phyloP scores from a whole-genome alignment of 805 yeast genomes.

The Myxozyma neotropica region DNA sequence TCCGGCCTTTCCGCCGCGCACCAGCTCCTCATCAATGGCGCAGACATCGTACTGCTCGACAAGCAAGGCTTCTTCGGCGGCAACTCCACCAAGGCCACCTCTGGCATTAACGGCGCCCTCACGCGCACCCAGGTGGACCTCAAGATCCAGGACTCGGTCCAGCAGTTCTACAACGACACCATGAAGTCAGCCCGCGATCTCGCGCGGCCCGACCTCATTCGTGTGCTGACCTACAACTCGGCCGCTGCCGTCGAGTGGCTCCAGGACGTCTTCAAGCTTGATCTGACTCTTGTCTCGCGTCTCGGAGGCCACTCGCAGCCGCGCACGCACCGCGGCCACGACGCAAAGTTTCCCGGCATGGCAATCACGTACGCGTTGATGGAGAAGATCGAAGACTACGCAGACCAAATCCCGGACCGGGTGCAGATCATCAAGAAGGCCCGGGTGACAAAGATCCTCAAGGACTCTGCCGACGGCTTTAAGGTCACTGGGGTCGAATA shows the following conservation, averaged over 20 bases:
- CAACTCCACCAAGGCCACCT: slow-evolving; percentile 67
- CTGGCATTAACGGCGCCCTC: slow-evolving; percentile 72
- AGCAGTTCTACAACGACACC: slow-evolving; percentile 66
- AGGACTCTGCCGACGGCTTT: slow-evolving; percentile 41
- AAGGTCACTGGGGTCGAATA: slow-evolving; percentile 51
- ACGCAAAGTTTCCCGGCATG: slow-evolving; percentile 65
- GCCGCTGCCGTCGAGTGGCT: slow-evolving; percentile 74
- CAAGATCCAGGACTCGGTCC: slow-evolving; percentile 58
- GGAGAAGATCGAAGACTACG: slow-evolving; percentile 53
- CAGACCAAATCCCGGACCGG: slow-evolving; percentile 50
- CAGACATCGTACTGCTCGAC: slow-evolving; percentile 57
- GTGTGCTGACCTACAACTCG: slow-evolving; percentile 62
- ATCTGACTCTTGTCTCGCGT: slow-evolving; percentile 68
- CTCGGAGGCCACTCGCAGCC: slow-evolving; percentile 82
- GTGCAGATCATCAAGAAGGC: slow-evolving; percentile 47
- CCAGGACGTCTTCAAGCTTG: slow-evolving; percentile 61
- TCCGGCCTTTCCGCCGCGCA: slow-evolving; percentile 68
- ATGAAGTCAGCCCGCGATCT: slow-evolving; percentile 63
- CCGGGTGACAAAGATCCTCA: slow-evolving; percentile 50
- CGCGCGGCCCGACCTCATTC: slow-evolving; percentile 61
- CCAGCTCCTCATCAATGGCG: slow-evolving; percentile 56
- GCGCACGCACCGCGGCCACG: slow-evolving; percentile 79
- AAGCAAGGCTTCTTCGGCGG: slow-evolving; percentile 65
- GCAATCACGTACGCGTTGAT: slow-evolving; percentile 60
- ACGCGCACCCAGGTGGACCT: slow-evolving; percentile 61